Percentiles rank a stretch among this genome's conserved stretches.
phyloP scores from a whole-genome alignment of 2,329 filamentous ascomycete genomes.

The Dichotomopilus funicola region DNA sequence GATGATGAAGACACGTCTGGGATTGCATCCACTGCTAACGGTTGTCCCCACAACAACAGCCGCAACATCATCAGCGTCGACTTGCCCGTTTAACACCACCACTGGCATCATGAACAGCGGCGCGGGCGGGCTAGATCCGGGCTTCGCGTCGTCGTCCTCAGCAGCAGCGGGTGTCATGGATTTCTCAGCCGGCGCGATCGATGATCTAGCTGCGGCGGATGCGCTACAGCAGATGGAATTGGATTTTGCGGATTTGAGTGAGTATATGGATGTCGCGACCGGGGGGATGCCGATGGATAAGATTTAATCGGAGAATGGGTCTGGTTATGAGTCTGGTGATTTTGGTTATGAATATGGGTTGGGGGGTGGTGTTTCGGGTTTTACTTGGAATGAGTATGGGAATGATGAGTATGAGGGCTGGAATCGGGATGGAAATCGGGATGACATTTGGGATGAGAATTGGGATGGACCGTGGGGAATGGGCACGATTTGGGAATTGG shows the following conservation, averaged over 20 bases:
- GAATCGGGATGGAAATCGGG: too few species aligned
- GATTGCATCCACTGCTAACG: conserved; percentile 12
- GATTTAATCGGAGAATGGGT: background rate
- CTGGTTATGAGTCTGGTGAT: background rate
- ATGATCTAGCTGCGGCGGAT: conserved; percentile 33
- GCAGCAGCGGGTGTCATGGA: background rate
- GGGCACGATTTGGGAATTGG: too few species aligned
- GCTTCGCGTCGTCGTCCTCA: background rate
- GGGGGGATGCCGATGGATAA: conserved; percentile 14
- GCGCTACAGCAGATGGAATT: conserved; percentile 41
- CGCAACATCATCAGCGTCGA: background rate
- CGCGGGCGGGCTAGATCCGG: background rate
- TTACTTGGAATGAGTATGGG: too few species aligned
- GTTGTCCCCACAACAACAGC: background rate
- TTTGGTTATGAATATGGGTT: too few species aligned
- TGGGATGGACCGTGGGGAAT: too few species aligned
- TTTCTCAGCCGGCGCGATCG: background rate
- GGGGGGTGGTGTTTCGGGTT: too few species aligned
- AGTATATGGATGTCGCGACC: conserved; percentile 16
- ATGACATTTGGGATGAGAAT: too few species aligned
- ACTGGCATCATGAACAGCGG: too few species aligned
- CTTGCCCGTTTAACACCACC: too few species aligned
- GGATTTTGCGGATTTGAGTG: conserved; percentile 27
- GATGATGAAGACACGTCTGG: conserved; percentile 33
- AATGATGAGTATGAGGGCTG: too few species aligned